These are phyloP conservation scores for Termitomyces sp. DNA, from an alignment of 768 basidiomycete genomes.

Conservation along the genomic window DNA sequence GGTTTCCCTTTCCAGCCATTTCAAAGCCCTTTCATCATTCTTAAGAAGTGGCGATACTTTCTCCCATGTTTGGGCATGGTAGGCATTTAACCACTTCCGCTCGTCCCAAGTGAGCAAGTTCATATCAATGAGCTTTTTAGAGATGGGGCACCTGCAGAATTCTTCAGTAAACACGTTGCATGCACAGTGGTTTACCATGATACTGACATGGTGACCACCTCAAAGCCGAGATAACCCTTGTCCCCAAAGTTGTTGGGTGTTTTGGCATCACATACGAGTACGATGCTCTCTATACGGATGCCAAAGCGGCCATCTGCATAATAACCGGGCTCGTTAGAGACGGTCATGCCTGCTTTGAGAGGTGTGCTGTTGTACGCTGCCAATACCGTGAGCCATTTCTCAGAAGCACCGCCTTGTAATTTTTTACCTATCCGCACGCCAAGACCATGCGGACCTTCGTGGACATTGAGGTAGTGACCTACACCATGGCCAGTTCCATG, in stretches of 20 bases:
- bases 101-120: slow-evolving; percentile 59
- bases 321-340: slow-evolving; percentile 93
- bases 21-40: slow-evolving; percentile 51
- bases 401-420: background rate
- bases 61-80: slow-evolving; percentile 70
- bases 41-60: slow-evolving; percentile 71
- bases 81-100: slow-evolving; percentile 74
- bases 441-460: slow-evolving; percentile 77
- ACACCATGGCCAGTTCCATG: slow-evolving; percentile 96
- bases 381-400: background rate
- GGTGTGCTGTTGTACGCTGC: slow-evolving; percentile 62
- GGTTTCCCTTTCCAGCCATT: slow-evolving; percentile 62
- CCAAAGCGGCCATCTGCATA: slow-evolving; percentile 90
- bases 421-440: slow-evolving; percentile 46
- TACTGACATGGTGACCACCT: slow-evolving; percentile 80
- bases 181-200: background rate
- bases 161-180: background rate
- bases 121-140: slow-evolving; percentile 72
- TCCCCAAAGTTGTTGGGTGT: slow-evolving; percentile 79
- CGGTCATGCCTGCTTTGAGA: slow-evolving; percentile 81
- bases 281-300: slow-evolving; percentile 89
- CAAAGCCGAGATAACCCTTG: slow-evolving; percentile 80
- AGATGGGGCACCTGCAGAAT: slow-evolving; percentile 71
- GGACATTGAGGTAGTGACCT: slow-evolving; percentile 91
- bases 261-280: slow-evolving; percentile 65